Percentiles rank a stretch among this genome's conserved stretches.
Conservation (phyloP, 495 filamentous ascomycete species). For the Neurospora tetrasperma region DNA sequence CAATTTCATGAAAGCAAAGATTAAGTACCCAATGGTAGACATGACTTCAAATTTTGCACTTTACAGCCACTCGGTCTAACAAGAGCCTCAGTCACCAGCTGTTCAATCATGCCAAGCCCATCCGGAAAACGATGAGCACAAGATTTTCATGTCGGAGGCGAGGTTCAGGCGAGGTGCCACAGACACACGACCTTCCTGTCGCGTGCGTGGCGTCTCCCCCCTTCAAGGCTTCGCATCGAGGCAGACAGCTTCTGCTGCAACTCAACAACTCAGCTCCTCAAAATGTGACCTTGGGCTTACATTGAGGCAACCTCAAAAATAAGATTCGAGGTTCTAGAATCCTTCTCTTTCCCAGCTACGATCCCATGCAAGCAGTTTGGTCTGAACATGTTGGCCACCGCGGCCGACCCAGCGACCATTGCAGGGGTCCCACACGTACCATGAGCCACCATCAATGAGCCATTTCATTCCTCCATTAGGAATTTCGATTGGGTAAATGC, state of each 20-base stretch:
- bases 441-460: not conserved
- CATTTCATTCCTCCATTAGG: not conserved
- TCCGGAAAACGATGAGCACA: too few species aligned
- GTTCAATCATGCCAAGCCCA: not conserved
- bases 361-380: not conserved
- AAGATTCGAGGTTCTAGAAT: not conserved
- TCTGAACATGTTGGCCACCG: not conserved
- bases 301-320: not conserved
- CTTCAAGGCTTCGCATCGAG: not conserved
- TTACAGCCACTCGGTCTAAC: not conserved
- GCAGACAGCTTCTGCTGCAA: not conserved
- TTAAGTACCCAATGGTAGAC: not conserved
- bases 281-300: not conserved
- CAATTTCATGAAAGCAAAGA: not conserved
- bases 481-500: not conserved
- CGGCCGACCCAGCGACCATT: not conserved
- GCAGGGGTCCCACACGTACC: not conserved
- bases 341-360: not conserved
- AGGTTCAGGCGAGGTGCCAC: not conserved
- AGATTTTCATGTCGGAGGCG: not conserved
- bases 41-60: not conserved
- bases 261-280: not conserved
- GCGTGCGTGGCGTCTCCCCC: not conserved
- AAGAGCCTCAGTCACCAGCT: not conserved
- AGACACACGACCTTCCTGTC: not conserved